Evolutionary conservation across 495 filamentous ascomycete genomes (phyloP).

Genomic region (Tricharina praecox): DNA sequence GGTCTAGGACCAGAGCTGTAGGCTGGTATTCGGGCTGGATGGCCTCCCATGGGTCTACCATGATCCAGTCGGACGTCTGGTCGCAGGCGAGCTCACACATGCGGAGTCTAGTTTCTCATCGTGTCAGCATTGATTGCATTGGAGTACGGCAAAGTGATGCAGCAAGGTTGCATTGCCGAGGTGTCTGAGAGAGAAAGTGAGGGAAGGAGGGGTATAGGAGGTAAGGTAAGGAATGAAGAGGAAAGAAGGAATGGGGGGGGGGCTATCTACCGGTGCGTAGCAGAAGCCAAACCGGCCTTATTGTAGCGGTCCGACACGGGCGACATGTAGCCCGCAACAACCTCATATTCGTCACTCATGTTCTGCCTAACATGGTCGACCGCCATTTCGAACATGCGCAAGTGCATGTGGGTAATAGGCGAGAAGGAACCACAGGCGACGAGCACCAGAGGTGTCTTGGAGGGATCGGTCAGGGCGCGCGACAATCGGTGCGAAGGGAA

Average conservation of each 20-base stretch:
- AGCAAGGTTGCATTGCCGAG: neutral
- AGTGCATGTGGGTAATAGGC: conserved; percentile 70
- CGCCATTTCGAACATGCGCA: conserved; percentile 91
- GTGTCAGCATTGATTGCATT: neutral
- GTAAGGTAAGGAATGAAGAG: neutral
- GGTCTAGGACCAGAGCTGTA: conserved; percentile 73
- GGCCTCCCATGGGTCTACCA: conserved; percentile 72
- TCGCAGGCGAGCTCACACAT: conserved; percentile 73
- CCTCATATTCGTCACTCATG: conserved; percentile 62
- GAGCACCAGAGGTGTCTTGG: conserved; percentile 62
- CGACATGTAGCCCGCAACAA: conserved; percentile 67
- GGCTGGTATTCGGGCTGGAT: conserved; percentile 66
- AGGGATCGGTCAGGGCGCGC: conserved; percentile 46
- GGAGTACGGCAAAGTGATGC: neutral
- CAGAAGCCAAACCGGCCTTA: conserved; percentile 67
- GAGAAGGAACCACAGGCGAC: conserved; percentile 87
- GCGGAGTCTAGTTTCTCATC: conserved; percentile 24
- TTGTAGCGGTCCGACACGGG: conserved; percentile 78
- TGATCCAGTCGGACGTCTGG: conserved; percentile 56
- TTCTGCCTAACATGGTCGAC: conserved; percentile 49
- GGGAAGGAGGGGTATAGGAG: too few species aligned
- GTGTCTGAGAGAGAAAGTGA: too few species aligned
- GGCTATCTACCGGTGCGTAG: conserved; percentile 45
- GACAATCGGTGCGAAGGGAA: conserved; percentile 59
- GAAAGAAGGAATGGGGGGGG: neutral